Base-by-base conservation (phyloP, 176 grass and related monocot genomes). In the Rhynchospora tenuis region DNA sequence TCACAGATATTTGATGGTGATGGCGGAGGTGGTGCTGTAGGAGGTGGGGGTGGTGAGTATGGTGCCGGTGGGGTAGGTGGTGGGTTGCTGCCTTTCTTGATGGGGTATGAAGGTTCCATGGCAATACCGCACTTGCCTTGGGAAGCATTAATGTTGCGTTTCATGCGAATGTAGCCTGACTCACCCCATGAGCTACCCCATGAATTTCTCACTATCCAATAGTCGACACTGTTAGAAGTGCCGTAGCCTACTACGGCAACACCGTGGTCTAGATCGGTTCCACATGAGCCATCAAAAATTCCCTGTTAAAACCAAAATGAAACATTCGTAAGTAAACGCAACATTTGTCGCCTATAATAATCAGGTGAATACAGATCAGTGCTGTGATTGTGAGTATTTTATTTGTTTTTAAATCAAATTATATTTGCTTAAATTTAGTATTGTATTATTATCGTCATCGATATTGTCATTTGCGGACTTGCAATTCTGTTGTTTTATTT, bases 181-280 rank as follows among this genome's bases (percentile, higher is more conserved):
- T 94, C 92, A 7, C 92, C 92, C 91, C 92, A 94, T 0, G 54
- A n/a, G 1, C 11, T 15, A 3, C 92, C 83, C 92, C 89, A 89
- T 7, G 87, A 91, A 72, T 94, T 94, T 64, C 87, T 91, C n/a
- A 94, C 60, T 9, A 91, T 94, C 92, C 89, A 94, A 50, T 90
- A 90, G 77, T 90, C 89, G 3, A 66, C 67, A 14, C 44, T 46
- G 14, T 75, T 11, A 11, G 73, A 79, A 26, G 75, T 81, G 82
- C 89, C 89, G 3, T 90, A 90, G 9, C 89, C 89, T 15, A 90
- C 82, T 42, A 82, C 89, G 0, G 78, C 71, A 33, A 90, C 89
- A 17, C 89, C 89, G 57, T 90, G 89, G 38, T 90, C 89, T 15
- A 90, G 82, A 0, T 52, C 24, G 17, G 85, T 87, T 0, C 85